Percentiles rank a stretch among this genome's conserved stretches.
These are phyloP conservation scores for Madurella mycetomatis DNA, from an alignment of 2,329 filamentous ascomycete genomes.

Conservation along the genomic window DNA sequence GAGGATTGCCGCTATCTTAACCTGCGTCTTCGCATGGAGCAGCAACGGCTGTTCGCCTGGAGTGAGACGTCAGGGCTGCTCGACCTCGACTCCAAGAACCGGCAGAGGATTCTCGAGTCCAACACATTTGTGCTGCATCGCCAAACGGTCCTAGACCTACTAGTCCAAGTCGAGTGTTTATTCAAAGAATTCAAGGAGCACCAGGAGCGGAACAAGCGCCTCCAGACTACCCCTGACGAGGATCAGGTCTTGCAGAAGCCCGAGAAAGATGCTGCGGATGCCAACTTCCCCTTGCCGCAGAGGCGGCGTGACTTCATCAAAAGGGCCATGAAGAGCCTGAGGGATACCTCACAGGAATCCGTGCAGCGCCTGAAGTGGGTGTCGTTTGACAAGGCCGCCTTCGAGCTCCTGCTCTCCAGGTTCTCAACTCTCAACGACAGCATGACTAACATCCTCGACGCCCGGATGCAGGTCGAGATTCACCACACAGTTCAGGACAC, in stretches of 20 bases:
- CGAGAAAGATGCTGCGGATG: slow-evolving; percentile 41
- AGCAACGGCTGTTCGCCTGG: slow-evolving; percentile 47
- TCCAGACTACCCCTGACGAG: slow-evolving; percentile 33
- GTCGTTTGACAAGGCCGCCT: slow-evolving; percentile 43
- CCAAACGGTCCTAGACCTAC: slow-evolving; percentile 45
- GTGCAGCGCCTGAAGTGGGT: slow-evolving; percentile 40
- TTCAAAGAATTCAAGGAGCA: slow-evolving; percentile 44
- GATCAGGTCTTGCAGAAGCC: slow-evolving; percentile 35
- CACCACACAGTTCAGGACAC: slow-evolving; percentile 45
- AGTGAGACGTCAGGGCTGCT: slow-evolving; percentile 46
- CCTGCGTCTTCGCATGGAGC: slow-evolving; percentile 45
- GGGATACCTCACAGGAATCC: slow-evolving; percentile 34
- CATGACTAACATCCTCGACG: slow-evolving; percentile 46
- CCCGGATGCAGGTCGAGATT: slow-evolving; percentile 44
- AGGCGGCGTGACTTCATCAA: slow-evolving; percentile 41
- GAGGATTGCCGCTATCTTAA: slow-evolving; percentile 47
- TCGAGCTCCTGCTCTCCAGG: slow-evolving; percentile 40
- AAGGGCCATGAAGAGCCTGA: slow-evolving; percentile 39
- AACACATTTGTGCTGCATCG: slow-evolving; percentile 47
- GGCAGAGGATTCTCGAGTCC: slow-evolving; percentile 40
- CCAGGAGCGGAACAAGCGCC: slow-evolving; percentile 37
- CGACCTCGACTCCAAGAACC: slow-evolving; percentile 39
- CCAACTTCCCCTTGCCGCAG: slow-evolving; percentile 42
- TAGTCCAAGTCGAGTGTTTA: slow-evolving; percentile 44
- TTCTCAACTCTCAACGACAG: slow-evolving; percentile 44